Conservation (phyloP, 441 rosid genomes). For the Kokia cookei region DNA sequence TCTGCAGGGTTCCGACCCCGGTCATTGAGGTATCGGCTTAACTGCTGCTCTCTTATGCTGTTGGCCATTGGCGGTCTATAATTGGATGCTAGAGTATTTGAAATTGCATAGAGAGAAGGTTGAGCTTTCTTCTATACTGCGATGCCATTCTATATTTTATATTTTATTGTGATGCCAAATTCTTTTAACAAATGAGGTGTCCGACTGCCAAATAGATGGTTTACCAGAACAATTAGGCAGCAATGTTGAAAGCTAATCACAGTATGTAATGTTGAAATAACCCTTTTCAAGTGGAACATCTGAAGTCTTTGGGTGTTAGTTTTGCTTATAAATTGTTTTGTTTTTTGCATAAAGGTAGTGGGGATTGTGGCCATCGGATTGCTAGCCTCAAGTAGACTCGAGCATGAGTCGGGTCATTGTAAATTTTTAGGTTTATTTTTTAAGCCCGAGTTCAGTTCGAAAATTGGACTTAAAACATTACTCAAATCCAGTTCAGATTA, state of each 20-base stretch:
- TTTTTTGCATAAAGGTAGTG: too few species aligned
- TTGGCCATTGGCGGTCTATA: not conserved
- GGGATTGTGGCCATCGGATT: too few species aligned
- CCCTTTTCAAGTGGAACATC: not conserved
- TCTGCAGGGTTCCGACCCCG: too few species aligned
- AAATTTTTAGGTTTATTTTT: too few species aligned
- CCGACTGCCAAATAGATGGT: not conserved
- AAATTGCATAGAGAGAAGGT: not conserved
- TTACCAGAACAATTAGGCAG: not conserved
- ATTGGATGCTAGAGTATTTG: not conserved
- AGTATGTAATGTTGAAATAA: not conserved
- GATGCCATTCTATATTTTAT: not conserved
- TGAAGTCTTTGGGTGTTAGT: not conserved
- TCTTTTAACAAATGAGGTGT: not conserved
- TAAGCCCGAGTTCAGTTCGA: too few species aligned
- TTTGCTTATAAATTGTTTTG: not conserved
- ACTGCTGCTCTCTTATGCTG: too few species aligned
- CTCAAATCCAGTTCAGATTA: too few species aligned
- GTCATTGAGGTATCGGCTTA: too few species aligned
- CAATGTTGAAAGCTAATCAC: not conserved
- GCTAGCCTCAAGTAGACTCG: too few species aligned
- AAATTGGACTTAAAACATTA: too few species aligned
- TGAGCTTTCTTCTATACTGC: not conserved
- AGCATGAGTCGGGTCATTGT: too few species aligned
- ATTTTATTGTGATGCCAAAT: too few species aligned